These are phyloP conservation scores for Incumbomyces delicatus DNA, from an alignment of 2,329 filamentous ascomycete genomes.

Conservation along the genomic window DNA sequence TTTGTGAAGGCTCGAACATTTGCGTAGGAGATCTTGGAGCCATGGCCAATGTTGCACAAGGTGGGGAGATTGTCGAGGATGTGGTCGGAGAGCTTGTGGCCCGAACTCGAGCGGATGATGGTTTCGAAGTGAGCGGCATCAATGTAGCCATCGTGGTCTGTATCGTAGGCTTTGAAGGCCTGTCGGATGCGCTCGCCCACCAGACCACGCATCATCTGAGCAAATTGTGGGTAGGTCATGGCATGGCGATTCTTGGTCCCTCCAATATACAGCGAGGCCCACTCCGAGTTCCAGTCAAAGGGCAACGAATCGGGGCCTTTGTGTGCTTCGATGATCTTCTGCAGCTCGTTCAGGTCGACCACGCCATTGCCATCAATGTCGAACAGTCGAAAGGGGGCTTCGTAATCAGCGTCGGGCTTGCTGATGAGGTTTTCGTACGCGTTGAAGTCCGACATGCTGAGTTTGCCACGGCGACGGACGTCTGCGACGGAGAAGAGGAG, in stretches of 20 bases:
- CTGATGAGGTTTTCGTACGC: constrained; percentile 87
- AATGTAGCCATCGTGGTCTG: constrained; percentile 87
- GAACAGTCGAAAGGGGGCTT: constrained; percentile 95
- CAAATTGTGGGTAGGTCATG: constrained; percentile 92
- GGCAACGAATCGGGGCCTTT: constrained; percentile 77
- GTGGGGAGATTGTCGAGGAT: constrained; percentile 82
- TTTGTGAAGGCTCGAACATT: constrained; percentile 98
- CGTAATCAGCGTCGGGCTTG: constrained; percentile 96
- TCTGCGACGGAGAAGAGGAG: constrained; percentile 91
- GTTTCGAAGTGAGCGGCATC: constrained; percentile 91
- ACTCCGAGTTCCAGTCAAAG: constrained; percentile 95
- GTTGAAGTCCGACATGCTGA: constrained; percentile 78
- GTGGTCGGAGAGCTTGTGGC: constrained; percentile 96
- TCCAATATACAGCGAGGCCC: constrained; percentile 90
- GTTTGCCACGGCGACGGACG: constrained; percentile 58
- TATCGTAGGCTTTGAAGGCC: constrained; percentile 86
- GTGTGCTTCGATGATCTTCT: constrained; percentile 75
- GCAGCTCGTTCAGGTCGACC: constrained; percentile 85
- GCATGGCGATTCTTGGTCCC: constrained; percentile 77
- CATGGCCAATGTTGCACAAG: constrained; percentile 84
- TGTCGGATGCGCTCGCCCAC: constrained; percentile 94
- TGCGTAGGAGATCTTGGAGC: constrained; percentile 92
- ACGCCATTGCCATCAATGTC: constrained; percentile 73
- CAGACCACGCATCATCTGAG: constrained; percentile 91
- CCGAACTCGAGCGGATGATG: constrained; percentile 86